Conservation (phyloP, 2,329 filamentous ascomycete species). For the Epichloe scottii region DNA sequence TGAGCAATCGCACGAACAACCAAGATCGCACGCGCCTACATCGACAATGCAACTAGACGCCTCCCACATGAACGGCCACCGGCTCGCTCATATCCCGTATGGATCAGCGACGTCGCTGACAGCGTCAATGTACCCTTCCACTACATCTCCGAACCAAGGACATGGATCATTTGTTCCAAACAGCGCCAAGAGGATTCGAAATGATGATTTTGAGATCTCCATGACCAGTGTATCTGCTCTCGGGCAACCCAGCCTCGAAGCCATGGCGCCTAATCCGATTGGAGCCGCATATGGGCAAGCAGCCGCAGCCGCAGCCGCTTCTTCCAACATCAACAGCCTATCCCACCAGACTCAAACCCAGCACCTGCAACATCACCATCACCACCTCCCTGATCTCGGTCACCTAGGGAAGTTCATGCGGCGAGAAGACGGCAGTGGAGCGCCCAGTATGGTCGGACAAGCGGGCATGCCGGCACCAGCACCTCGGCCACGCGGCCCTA, state of each 20-base stretch:
- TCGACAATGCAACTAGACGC: conserved; percentile 39
- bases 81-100: conserved; percentile 42
- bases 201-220: conserved; percentile 46
- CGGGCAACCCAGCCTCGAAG: conserved; percentile 41
- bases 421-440: conserved; percentile 46
- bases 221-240: conserved; percentile 38
- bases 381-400: conserved; percentile 63
- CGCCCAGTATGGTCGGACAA: conserved; percentile 76
- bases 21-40: conserved; percentile 26
- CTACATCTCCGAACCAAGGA: conserved; percentile 27
- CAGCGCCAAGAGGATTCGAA: conserved; percentile 39
- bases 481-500: conserved; percentile 68
- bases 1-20: conserved; percentile 23
- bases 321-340: conserved; percentile 5
- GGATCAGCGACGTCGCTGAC: conserved; percentile 35
- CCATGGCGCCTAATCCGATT: conserved; percentile 41
- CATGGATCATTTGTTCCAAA: conserved; percentile 18
- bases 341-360: conserved; percentile 5
- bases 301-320: conserved; percentile 18
- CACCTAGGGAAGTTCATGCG: conserved; percentile 57
- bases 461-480: conserved; percentile 79
- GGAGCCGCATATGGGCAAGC: conserved; percentile 38
- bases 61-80: conserved; percentile 38
- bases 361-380: conserved; percentile 62
- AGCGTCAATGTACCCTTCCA: conserved; percentile 38